phyloP scores from a whole-genome alignment of 352 stramenopile species.

The Phytopythium mirpurense region DNA sequence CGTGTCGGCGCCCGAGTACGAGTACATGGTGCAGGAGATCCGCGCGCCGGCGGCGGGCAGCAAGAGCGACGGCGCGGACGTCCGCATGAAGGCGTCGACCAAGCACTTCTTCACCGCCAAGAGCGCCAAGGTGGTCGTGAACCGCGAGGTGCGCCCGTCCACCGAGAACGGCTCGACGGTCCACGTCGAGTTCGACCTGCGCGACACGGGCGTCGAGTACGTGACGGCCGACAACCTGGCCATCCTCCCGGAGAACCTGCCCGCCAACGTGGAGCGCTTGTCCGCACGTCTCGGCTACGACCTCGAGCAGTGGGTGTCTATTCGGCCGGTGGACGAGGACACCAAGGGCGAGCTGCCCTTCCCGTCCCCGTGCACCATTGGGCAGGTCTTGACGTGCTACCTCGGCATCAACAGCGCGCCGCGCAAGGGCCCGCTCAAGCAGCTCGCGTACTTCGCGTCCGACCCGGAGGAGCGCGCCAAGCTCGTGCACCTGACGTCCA shows the following conservation, averaged over 20 bases:
- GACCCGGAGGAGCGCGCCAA: conserved; percentile 45
- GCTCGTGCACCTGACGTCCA: conserved; percentile 53
- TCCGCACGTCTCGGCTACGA: conserved; percentile 85
- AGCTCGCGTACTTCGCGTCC: conserved; percentile 75
- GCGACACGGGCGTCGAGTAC: conserved; percentile 83
- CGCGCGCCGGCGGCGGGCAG: conserved; percentile 14
- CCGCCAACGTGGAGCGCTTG: conserved; percentile 74
- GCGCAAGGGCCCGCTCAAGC: conserved; percentile 73
- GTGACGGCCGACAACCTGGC: conserved; percentile 93
- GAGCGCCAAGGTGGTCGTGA: conserved; percentile 81
- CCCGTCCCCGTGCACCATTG: conserved; percentile 92
- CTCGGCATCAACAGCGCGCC: conserved; percentile 92
- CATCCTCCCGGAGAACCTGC: conserved; percentile 89
- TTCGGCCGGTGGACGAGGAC: conserved; percentile 53
- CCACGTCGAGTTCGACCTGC: conserved; percentile 89
- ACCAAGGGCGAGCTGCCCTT: conserved; percentile 80
- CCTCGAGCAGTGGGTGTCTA: conserved; percentile 85
- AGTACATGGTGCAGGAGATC: conserved; percentile 56
- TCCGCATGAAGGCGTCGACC: conserved; percentile 71
- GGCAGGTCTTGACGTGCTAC: conserved; percentile 90
- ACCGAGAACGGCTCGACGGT: conserved; percentile 79
- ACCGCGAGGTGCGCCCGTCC: conserved; percentile 86
- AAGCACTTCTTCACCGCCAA: conserved; percentile 90
- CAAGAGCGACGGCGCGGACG: conserved; percentile 11
- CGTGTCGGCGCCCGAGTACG: conserved; percentile 38